A percentile compares a stretch with the other conserved stretches of the same genome.
Conservation (phyloP, 2,329 filamentous ascomycete species). For the Magnaporthiopsis rhizophila region DNA sequence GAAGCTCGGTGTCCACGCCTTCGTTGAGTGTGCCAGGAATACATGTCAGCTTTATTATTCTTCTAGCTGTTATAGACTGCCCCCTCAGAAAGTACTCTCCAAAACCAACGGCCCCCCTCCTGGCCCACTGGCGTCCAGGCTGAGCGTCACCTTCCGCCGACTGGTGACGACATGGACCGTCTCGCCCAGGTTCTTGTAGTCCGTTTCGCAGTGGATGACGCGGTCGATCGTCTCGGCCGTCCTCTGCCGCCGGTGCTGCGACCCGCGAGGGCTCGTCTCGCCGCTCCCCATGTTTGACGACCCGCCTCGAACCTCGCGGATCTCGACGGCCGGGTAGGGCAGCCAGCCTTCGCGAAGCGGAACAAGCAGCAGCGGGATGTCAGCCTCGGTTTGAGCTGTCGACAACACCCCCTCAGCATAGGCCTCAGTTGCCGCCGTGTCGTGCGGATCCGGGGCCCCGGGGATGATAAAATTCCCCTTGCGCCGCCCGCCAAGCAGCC, state of each 20-base stretch:
- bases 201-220: slow-evolving; percentile 61
- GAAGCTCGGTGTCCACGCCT: too few species aligned
- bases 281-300: slow-evolving; percentile 13
- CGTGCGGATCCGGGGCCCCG: slow-evolving; percentile 14
- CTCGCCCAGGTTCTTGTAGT: slow-evolving; percentile 71
- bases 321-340: slow-evolving; percentile 71
- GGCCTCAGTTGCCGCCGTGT: slow-evolving; percentile 6
- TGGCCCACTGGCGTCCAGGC: slow-evolving; percentile 58
- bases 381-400: slow-evolving; percentile 40
- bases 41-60: too few species aligned
- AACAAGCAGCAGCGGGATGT: slow-evolving; percentile 67
- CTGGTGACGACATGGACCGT: slow-evolving; percentile 67
- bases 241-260: slow-evolving; percentile 13
- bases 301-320: slow-evolving; percentile 51
- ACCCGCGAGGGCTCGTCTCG: not conserved
- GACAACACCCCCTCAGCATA: slow-evolving; percentile 22
- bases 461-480: slow-evolving; percentile 69
- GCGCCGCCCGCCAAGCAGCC: slow-evolving; percentile 77
- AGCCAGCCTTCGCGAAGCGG: slow-evolving; percentile 71
- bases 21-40: too few species aligned
- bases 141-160: slow-evolving; percentile 63
- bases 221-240: slow-evolving; percentile 11
- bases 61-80: too few species aligned
- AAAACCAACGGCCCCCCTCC: slow-evolving; percentile 59
- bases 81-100: slow-evolving; percentile 36